Evolutionary conservation across 192 early-diverging fungal species (phyloP).

Genomic region (Mortierella alpina): DNA sequence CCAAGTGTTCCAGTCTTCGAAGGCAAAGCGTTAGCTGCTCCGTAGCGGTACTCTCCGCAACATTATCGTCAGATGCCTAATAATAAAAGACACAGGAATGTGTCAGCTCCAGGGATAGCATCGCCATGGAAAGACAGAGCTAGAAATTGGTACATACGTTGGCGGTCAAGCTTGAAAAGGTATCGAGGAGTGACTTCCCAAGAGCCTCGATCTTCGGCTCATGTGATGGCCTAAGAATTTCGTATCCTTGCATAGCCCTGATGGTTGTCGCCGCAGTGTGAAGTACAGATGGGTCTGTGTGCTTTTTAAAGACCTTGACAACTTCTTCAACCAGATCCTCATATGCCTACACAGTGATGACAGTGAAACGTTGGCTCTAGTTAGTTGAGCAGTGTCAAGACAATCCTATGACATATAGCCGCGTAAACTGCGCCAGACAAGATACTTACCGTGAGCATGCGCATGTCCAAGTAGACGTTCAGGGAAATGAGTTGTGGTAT

Average conservation of each 20-base stretch:
- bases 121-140: neutral
- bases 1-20: conserved; percentile 37
- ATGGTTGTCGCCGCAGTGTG: conserved; percentile 54
- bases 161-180: conserved; percentile 18
- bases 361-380: neutral
- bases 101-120: neutral
- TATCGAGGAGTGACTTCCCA: conserved; percentile 23
- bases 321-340: conserved; percentile 60
- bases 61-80: conserved; percentile 15
- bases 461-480: conserved; percentile 59
- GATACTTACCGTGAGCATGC: conserved; percentile 52
- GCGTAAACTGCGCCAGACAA: neutral
- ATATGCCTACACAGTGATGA: conserved; percentile 46
- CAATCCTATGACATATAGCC: neutral
- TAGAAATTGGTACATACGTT: neutral
- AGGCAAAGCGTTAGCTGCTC: conserved; percentile 23
- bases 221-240: conserved; percentile 46
- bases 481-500: conserved; percentile 61
- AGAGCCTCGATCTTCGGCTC: conserved; percentile 52
- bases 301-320: conserved; percentile 56
- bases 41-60: conserved; percentile 1
- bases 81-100: neutral
- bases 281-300: conserved; percentile 53
- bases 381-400: neutral
- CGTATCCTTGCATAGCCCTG: conserved; percentile 47